These are phyloP conservation scores for Ustilago tritici DNA, from an alignment of 1,284 basidiomycete genomes.

Conservation along the genomic window DNA sequence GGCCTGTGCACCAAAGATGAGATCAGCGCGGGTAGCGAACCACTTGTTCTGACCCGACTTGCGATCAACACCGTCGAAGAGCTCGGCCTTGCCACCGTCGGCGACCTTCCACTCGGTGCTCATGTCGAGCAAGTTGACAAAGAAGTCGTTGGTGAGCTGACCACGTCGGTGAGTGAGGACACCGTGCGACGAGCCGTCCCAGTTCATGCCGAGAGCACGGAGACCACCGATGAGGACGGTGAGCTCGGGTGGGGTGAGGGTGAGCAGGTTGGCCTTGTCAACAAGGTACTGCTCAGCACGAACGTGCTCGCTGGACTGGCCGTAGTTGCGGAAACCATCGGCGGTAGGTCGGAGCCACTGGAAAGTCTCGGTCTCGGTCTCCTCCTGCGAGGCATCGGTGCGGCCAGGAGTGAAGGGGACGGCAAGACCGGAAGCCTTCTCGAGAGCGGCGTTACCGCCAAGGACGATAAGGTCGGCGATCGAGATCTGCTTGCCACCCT, in stretches of 20 bases:
- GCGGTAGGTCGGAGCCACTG: conserved; percentile 39
- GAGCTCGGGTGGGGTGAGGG: conserved; percentile 37
- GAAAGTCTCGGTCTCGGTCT: conserved; percentile 43
- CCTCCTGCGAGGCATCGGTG: conserved; percentile 37
- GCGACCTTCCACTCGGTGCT: conserved; percentile 46
- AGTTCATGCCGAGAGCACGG: conserved; percentile 43
- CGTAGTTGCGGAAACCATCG: conserved; percentile 48
- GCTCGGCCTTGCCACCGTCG: conserved; percentile 31
- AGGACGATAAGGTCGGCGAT: conserved; percentile 46
- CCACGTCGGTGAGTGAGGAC: conserved; percentile 36
- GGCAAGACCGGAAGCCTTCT: conserved; percentile 44
- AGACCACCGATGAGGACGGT: conserved; percentile 50
- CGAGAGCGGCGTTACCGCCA: conserved; percentile 45
- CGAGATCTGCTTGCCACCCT: conserved; percentile 47
- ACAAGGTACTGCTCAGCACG: conserved; percentile 44
- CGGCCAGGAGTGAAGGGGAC: conserved; percentile 48
- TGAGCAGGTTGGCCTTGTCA: conserved; percentile 47
- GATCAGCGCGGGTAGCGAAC: conserved; percentile 39
- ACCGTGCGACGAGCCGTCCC: conserved; percentile 37
- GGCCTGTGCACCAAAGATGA: conserved; percentile 44
- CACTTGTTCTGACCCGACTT: conserved; percentile 51
- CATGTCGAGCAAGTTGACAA: conserved; percentile 50
- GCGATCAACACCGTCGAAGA: conserved; percentile 46
- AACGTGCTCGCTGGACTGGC: conserved; percentile 38
- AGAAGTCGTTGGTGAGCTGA: conserved; percentile 48